Conservation (phyloP, 1,139 yeast genomes). For the Sugiyamaella novakii region DNA sequence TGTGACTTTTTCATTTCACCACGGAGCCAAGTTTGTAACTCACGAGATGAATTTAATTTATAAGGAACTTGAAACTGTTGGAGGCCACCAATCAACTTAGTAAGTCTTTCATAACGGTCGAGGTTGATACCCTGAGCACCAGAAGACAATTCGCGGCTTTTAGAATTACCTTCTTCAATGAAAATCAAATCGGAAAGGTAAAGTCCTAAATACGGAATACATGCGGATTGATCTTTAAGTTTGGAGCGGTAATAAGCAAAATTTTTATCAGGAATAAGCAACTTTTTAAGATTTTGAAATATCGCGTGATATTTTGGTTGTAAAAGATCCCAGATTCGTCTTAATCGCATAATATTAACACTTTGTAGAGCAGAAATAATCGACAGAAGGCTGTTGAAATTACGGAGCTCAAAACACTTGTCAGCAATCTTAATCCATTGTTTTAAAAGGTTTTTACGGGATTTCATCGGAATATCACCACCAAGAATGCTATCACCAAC, state of each 20-base stretch:
- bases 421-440: conserved; percentile 85
- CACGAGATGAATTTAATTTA: conserved; percentile 32
- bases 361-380: conserved; percentile 83
- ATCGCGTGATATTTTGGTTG: conserved; percentile 66
- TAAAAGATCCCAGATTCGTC: conserved; percentile 64
- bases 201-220: conserved; percentile 83
- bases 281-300: conserved; percentile 65
- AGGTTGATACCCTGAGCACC: conserved; percentile 63
- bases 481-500: conserved; percentile 69
- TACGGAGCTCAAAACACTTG: conserved; percentile 76
- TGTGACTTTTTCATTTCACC: conserved; percentile 42
- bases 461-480: conserved; percentile 45
- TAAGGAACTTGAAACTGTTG: conserved; percentile 75
- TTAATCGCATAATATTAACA: conserved; percentile 71
- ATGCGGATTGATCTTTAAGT: conserved; percentile 59
- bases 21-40: conserved; percentile 41
- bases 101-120: conserved; percentile 76
- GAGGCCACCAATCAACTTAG: conserved; percentile 73
- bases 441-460: conserved; percentile 62
- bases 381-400: conserved; percentile 87
- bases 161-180: conserved; percentile 84
- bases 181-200: conserved; percentile 86
- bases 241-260: conserved; percentile 73
- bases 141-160: conserved; percentile 47
- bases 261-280: conserved; percentile 83